Conservation (phyloP, 2,329 filamentous ascomycete genomes). For the Alternaria arbusti region DNA sequence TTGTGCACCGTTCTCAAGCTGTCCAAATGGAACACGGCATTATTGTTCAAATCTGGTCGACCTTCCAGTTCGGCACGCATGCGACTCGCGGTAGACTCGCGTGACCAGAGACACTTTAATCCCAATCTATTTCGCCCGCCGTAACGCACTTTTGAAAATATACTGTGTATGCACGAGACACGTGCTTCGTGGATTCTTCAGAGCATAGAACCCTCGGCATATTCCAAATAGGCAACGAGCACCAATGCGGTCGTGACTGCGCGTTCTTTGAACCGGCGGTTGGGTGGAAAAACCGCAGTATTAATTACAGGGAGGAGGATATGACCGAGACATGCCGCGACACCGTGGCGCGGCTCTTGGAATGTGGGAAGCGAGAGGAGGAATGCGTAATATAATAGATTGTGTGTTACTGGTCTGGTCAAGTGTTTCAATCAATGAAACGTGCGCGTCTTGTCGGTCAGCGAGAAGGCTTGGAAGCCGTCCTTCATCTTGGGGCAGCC, state of each 20-base stretch:
- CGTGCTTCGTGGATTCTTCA: slow-evolving; percentile 16
- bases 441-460: slow-evolving; percentile 21
- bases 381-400: slow-evolving; percentile 43
- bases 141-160: background rate
- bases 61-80: background rate
- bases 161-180: slow-evolving; percentile 12
- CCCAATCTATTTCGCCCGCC: slow-evolving; percentile 22
- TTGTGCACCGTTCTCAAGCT: slow-evolving; percentile 9
- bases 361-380: slow-evolving; percentile 13
- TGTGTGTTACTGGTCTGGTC: slow-evolving; percentile 27
- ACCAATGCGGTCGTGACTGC: slow-evolving; percentile 1
- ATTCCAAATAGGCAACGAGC: slow-evolving; percentile 3
- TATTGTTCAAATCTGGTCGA: background rate
- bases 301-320: slow-evolving; percentile 29
- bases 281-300: slow-evolving; percentile 31
- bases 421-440: slow-evolving; percentile 32
- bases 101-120: slow-evolving; percentile 18
- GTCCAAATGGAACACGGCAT: slow-evolving; percentile 37
- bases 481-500: slow-evolving; percentile 26
- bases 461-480: background rate
- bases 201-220: background rate
- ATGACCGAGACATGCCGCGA: slow-evolving; percentile 11
- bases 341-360: slow-evolving; percentile 14
- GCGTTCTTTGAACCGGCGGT: slow-evolving; percentile 34
- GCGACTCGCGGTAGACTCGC: slow-evolving; percentile 14